Base-by-base conservation (phyloP, 106 monocot genomes). In the Cymbidium sinense region DNA sequence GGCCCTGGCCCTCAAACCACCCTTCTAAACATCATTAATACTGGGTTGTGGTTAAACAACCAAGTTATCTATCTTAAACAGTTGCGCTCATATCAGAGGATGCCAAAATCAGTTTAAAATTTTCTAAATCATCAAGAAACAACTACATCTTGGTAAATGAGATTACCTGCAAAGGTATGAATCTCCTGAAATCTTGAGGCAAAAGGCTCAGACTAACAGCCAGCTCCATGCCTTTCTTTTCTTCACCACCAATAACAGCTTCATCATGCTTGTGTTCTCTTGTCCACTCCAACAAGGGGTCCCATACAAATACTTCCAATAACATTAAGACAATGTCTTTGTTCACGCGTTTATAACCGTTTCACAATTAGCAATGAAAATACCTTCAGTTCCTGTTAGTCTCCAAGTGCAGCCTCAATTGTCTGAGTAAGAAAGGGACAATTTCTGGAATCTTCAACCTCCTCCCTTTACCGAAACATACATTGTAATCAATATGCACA, bases 141-240 rank as follows among this genome's bases (percentile, higher is more conserved):
- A 47, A 47, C 2, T 67, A 31, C 13, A 33, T 33, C 67, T 15
- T 67, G 61, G 67, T 33, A 67, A 33, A 67, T 31, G 13, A 33
- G 44, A 36, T 51, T 81, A 94, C 98, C 94, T 99, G 94, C 75
- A 99, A 85, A 81, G 94, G 92, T 75, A 71, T 92, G 92, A 34
- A 92, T 90, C 86, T 99, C 98, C 78, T 99, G 98, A 82, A 94
- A 87, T 64, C 98, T 85, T 73, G 94, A 99, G 2, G 98, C 90
- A 86, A 99, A 55, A 99, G 81, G 72, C 98, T 99, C 76, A 99
- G 82, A 73, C 94, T 94, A 58, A 99, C 98, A 82, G 98, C 98
- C 81, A 94, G 76, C 79, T 99, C 98, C 94, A 99, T 99, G 77
- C 98, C 98, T 73, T 92, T 99, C 80, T 99, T 99, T 75, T 99